Evolutionary conservation across 176 grass and related monocot species (phyloP).

Genomic region (barley (Hordeum vulgare)): DNA sequence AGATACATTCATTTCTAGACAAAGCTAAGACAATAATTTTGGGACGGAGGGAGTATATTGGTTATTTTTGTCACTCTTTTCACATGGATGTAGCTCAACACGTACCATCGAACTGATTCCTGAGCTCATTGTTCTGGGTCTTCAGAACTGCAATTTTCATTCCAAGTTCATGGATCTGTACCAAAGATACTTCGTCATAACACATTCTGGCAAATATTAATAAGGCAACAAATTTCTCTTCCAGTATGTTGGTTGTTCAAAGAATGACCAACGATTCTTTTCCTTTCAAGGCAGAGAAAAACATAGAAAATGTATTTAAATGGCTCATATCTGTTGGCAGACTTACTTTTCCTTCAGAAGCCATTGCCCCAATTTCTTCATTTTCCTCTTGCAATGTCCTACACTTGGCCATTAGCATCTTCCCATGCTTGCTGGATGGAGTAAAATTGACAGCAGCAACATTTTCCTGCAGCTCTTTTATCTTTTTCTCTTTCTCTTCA

Average conservation of each 20-base stretch:
- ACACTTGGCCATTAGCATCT: conserved; percentile 95
- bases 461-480: conserved; percentile 98
- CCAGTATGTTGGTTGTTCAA: neutral
- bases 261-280: neutral
- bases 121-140: conserved; percentile 80
- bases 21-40: too few relatives aligned
- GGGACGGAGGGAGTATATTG: too few relatives aligned
- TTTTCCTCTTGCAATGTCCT: conserved; percentile 96
- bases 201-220: neutral
- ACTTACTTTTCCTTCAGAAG: conserved; percentile 98
- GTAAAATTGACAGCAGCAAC: conserved; percentile 98
- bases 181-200: conserved; percentile 4
- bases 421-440: conserved; percentile 85
- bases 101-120: conserved; percentile 90
- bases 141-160: conserved; percentile 98
- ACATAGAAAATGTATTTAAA: neutral
- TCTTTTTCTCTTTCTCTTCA: conserved; percentile 99
- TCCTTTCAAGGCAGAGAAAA: neutral
- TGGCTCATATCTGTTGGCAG: neutral
- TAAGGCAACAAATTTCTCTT: neutral
- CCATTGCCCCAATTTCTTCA: conserved; percentile 96
- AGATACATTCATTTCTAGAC: too few relatives aligned
- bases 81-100: neutral
- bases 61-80: neutral
- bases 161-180: conserved; percentile 97